These are phyloP conservation scores for Carpinus viminea DNA, from an alignment of 306 rosid species.

Conservation along the genomic window DNA sequence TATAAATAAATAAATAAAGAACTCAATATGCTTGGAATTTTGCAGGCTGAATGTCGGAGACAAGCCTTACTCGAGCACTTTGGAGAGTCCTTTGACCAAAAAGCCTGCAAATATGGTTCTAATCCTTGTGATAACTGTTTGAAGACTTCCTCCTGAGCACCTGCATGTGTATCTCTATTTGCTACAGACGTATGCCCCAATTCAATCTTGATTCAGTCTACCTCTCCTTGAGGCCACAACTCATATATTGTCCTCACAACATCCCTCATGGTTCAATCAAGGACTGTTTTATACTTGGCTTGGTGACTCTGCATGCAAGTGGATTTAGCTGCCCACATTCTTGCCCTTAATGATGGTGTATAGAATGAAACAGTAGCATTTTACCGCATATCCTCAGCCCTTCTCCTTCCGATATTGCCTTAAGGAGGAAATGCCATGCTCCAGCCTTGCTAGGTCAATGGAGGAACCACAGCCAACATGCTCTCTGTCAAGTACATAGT, in stretches of 20 bases:
- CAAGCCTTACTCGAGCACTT: constrained; percentile 80
- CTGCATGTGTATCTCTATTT: constrained; percentile 12
- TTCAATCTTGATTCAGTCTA: not conserved
- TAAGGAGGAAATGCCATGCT: not conserved
- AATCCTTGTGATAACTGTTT: constrained; percentile 91
- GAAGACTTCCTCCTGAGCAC: constrained; percentile 49
- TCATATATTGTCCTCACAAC: not conserved
- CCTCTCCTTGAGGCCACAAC: not conserved
- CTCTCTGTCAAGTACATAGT: not conserved
- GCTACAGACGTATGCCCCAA: not conserved
- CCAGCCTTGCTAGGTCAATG: not conserved
- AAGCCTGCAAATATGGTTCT: constrained; percentile 70
- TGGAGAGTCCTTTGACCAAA: constrained; percentile 75
- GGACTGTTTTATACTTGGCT: constrained; percentile 2
- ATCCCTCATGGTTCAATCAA: not conserved
- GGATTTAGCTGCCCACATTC: not conserved
- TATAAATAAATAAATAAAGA: no score
- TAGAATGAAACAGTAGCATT: not conserved
- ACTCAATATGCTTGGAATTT: constrained; percentile 24
- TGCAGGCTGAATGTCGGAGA: constrained; percentile 80
- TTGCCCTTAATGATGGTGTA: not conserved
- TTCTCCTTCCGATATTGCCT: not conserved
- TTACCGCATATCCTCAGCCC: not conserved
- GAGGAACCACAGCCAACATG: not conserved
- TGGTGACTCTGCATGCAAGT: not conserved